These are phyloP conservation scores for Xylaria castorea DNA, from an alignment of 495 filamentous ascomycete genomes.

Conservation along the genomic window DNA sequence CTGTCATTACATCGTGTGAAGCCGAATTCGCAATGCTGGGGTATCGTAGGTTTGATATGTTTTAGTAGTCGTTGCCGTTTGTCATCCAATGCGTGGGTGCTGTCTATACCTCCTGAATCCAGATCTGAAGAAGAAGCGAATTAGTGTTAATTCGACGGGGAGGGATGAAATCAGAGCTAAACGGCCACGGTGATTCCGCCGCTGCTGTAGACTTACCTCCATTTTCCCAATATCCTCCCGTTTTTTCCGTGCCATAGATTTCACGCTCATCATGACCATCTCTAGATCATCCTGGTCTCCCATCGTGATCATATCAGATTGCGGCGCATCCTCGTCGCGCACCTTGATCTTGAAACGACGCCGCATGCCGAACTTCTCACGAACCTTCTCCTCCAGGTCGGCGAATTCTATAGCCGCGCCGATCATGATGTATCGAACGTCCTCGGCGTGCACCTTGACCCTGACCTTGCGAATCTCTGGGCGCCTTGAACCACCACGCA, in stretches of 20 bases:
- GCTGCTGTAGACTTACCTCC: constrained; percentile 70
- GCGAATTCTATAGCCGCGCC: constrained; percentile 71
- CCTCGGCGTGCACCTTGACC: constrained; percentile 88
- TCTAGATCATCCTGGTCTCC: constrained; percentile 96
- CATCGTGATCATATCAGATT: constrained; percentile 93
- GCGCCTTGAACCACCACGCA: constrained; percentile 53
- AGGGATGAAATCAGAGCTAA: no score
- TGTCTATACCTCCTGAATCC: constrained; percentile 66
- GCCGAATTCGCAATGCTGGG: constrained; percentile 42
- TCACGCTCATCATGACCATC: constrained; percentile 73
- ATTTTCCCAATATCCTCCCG: constrained; percentile 88
- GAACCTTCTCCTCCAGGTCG: constrained; percentile 77
- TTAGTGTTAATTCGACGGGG: constrained; percentile 14
- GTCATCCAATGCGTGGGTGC: constrained; percentile 34
- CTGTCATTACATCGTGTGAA: constrained; percentile 43
- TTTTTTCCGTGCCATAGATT: constrained; percentile 72
- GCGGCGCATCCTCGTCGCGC: constrained; percentile 73
- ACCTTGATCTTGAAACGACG: constrained; percentile 82
- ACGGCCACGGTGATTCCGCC: not conserved
- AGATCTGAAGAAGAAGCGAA: constrained; percentile 55
- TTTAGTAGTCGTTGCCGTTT: constrained; percentile 16
- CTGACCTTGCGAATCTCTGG: constrained; percentile 68
- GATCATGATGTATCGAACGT: constrained; percentile 95
- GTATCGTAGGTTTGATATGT: constrained; percentile 42
- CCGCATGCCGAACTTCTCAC: constrained; percentile 81